phyloP scores from a whole-genome alignment of 2,329 filamentous ascomycete genomes.

The Paraphaeosphaeria minitans region DNA sequence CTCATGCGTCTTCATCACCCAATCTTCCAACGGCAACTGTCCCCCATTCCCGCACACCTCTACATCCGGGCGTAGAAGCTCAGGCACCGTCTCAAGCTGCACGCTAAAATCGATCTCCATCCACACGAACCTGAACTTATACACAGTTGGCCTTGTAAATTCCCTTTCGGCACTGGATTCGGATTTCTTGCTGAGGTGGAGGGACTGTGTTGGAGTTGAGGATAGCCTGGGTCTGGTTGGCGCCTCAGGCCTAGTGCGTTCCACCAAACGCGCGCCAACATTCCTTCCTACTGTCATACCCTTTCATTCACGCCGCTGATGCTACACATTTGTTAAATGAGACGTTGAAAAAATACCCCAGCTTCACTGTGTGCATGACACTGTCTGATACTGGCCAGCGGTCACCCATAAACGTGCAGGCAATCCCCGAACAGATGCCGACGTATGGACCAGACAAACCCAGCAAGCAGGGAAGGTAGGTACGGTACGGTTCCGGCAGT shows the following conservation, averaged over 20 bases:
- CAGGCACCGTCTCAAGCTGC: neutral
- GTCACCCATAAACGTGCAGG: neutral
- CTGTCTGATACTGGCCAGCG: neutral
- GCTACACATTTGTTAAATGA: neutral
- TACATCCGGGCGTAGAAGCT: neutral
- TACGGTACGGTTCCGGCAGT: too few species aligned
- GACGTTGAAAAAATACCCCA: neutral
- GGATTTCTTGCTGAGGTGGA: neutral
- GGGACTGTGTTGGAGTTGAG: neutral
- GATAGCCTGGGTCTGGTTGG: too few species aligned
- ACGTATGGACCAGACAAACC: neutral
- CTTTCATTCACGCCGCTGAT: neutral
- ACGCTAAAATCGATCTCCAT: conserved; percentile 33
- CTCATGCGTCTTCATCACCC: neutral
- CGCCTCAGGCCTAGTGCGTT: neutral
- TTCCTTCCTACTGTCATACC: neutral
- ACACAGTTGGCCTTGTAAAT: too few species aligned
- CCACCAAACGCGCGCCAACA: neutral
- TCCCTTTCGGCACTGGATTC: neutral
- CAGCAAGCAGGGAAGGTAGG: neutral
- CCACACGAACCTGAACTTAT: conserved; percentile 67
- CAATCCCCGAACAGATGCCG: neutral
- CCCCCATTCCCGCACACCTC: neutral
- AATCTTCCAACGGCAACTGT: neutral
- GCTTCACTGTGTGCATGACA: neutral